Percentiles rank a stretch among this genome's conserved stretches.
These are phyloP conservation scores for Ceratocystis papillata DNA, from an alignment of 2,329 filamentous ascomycete genomes.

Conservation along the genomic window DNA sequence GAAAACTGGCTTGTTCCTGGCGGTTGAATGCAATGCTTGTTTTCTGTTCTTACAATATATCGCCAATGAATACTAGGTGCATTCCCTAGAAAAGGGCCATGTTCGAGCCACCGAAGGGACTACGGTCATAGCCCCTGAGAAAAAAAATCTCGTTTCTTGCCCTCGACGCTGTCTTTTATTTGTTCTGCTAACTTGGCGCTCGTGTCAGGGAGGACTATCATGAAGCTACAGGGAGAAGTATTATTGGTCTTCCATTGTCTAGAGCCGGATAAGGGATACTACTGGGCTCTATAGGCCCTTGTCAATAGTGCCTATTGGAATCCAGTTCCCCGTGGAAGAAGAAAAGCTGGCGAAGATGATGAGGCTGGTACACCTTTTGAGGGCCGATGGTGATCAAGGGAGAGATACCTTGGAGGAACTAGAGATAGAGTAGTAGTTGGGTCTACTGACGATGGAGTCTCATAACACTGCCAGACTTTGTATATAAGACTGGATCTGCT, in stretches of 20 bases:
- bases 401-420: background rate
- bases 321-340: background rate
- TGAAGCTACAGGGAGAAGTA: slow-evolving; percentile 9
- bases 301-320: background rate
- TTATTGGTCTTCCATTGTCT: slow-evolving; percentile 3
- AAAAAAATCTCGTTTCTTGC: background rate
- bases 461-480: background rate
- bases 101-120: background rate
- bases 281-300: background rate
- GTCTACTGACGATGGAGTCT: background rate
- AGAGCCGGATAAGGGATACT: background rate
- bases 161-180: background rate
- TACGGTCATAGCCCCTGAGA: background rate
- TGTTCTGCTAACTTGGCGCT: background rate
- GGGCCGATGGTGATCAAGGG: background rate
- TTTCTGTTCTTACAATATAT: background rate
- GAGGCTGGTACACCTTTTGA: background rate
- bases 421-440: background rate
- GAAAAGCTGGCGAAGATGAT: background rate
- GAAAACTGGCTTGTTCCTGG: background rate
- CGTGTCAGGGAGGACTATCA: background rate
- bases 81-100: slow-evolving; percentile 1
- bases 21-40: background rate
- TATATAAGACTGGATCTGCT: background rate
- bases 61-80: background rate